Conservation (phyloP, 2,329 filamentous ascomycete genomes). For the Orbilia ellipsospora region DNA sequence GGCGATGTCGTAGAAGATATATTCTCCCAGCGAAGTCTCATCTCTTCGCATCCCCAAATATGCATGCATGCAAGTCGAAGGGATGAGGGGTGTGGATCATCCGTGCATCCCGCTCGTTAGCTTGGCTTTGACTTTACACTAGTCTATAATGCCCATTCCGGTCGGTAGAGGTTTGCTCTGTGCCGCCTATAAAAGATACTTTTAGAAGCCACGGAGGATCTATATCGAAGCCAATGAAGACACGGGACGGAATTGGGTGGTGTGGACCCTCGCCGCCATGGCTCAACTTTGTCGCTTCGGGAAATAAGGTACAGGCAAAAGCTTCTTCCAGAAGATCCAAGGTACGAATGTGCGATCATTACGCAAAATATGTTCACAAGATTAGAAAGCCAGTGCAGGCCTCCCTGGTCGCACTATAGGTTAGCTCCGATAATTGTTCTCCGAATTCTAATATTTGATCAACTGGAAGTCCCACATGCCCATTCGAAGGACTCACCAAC, state of each 20-base stretch:
- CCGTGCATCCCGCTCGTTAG: constrained; percentile 40
- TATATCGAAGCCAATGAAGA: constrained; percentile 34
- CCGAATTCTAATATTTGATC: constrained; percentile 8
- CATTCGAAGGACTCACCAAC: neutral
- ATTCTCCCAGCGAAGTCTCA: constrained; percentile 43
- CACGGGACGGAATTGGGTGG: constrained; percentile 32
- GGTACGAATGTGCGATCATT: constrained; percentile 10
- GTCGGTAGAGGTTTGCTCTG: constrained; percentile 35
- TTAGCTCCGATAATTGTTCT: constrained; percentile 7
- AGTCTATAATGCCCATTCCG: constrained; percentile 7
- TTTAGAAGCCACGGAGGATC: constrained; percentile 25
- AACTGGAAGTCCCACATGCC: neutral
- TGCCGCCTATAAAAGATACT: constrained; percentile 17
- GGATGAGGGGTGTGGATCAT: constrained; percentile 30
- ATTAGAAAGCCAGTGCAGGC: neutral
- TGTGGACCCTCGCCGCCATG: constrained; percentile 48
- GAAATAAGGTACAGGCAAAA: constrained; percentile 49
- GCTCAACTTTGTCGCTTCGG: constrained; percentile 54
- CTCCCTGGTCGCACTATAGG: neutral
- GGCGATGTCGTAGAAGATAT: constrained; percentile 49
- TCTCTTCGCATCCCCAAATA: constrained; percentile 47
- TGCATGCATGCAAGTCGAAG: constrained; percentile 37
- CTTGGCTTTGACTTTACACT: constrained; percentile 12
- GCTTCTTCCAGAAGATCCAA: constrained; percentile 27
- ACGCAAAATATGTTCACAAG: constrained; percentile 7